These are phyloP conservation scores for Parathielavia appendiculata DNA, from an alignment of 495 filamentous ascomycete species.

Conservation along the genomic window DNA sequence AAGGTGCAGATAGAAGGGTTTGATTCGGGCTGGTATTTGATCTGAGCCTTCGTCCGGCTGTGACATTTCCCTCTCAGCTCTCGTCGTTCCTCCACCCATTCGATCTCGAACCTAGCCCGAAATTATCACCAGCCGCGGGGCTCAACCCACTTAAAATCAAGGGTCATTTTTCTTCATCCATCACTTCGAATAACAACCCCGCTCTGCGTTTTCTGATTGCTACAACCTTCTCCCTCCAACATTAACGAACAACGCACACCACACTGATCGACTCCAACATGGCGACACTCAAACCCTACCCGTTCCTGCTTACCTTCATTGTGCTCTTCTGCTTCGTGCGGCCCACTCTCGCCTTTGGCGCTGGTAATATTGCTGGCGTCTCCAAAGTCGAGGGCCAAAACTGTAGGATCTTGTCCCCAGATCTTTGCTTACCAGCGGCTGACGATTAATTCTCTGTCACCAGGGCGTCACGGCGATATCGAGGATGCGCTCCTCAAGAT, in stretches of 20 bases:
- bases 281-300: conserved; percentile 39
- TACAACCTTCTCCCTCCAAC: conserved; percentile 1
- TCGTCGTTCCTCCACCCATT: background rate
- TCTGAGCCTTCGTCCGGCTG: background rate
- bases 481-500: conserved; percentile 80
- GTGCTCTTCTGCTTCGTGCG: conserved; percentile 56
- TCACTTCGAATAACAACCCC: background rate
- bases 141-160: background rate
- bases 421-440: background rate
- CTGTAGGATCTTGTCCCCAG: conserved; percentile 43
- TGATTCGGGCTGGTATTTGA: background rate
- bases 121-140: conserved; percentile 2
- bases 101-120: conserved; percentile 10
- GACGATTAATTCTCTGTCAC: background rate
- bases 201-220: background rate
- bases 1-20: background rate
- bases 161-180: conserved; percentile 7
- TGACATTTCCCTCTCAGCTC: background rate
- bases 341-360: conserved; percentile 75
- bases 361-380: conserved; percentile 74
- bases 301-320: conserved; percentile 43
- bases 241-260: background rate
- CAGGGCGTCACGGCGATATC: conserved; percentile 90
- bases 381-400: conserved; percentile 77
- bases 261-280: conserved; percentile 26